Evolutionary conservation across 2,329 filamentous ascomycete genomes (phyloP), one percentile per base, ranked within the genome.

Genomic region (Zymoseptoria ardabiliae): DNA sequence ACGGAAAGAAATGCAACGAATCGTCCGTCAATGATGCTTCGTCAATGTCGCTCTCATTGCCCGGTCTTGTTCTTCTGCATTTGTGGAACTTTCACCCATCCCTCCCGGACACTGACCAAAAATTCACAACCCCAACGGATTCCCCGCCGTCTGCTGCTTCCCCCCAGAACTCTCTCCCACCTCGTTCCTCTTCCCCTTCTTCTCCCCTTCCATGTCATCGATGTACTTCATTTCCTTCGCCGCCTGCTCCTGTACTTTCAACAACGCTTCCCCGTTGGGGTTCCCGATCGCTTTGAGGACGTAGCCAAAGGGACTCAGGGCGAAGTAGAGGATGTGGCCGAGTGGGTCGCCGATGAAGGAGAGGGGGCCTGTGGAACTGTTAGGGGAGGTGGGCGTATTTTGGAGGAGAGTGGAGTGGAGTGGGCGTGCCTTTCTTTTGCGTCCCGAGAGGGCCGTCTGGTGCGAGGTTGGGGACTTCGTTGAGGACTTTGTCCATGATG

Each of bases 81-180:
- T n/a, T n/a, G n/a, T n/a, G n/a, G n/a, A n/a, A n/a, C n/a, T n/a
- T n/a, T n/a, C n/a, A n/a, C n/a, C n/a, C n/a, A n/a, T n/a, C n/a
- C n/a, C n/a, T n/a, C n/a, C n/a, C n/a, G n/a, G n/a, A n/a, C n/a
- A n/a, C n/a, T n/a, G n/a, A n/a, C n/a, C n/a, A n/a, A n/a, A n/a
- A n/a, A n/a, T n/a, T n/a, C 59, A 73, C 65, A 74, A 58, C 2
- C 72, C 71, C 41, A 73, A 58, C 51, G 72, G 72, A 60, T 74
- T 74, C 65, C 70, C 65, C 9, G 69, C 72, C 20, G 62, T 70
- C 68, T 73, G 72, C 55, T 65, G 56, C 28, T 73, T 73, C 8
- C 71, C 72, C 10, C 72, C 72, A 22, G 73, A 70, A 53, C 68
- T 63, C 61, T 70, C 63, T 3, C 65, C 69, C 35, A 45, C 35